Evolutionary conservation across 495 filamentous ascomycete species (phyloP).

Genomic region (Mycothermus thermophilus): DNA sequence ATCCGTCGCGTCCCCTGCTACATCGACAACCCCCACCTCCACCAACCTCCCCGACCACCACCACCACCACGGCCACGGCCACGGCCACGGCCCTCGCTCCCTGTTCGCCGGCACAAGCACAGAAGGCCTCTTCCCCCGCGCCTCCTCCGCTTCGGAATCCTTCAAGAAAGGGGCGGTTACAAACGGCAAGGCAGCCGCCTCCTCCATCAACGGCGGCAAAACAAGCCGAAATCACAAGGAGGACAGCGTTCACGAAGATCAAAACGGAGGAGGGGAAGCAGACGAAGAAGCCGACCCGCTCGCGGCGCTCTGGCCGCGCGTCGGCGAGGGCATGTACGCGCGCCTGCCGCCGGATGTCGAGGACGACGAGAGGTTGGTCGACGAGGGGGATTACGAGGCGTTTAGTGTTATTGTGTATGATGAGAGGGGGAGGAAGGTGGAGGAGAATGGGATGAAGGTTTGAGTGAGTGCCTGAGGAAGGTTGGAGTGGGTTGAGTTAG

Average conservation of each 20-base stretch:
- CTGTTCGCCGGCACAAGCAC: slow-evolving; percentile 23
- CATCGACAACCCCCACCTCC: no score
- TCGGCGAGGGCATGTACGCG: slow-evolving; percentile 42
- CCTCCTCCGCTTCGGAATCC: no score
- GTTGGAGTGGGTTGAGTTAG: background rate
- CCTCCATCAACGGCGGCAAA: background rate
- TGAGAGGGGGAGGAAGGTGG: slow-evolving; percentile 22
- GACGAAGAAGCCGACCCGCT: slow-evolving; percentile 27
- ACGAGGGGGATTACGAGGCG: slow-evolving; percentile 36
- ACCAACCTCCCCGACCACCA: no score
- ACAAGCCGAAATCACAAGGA: slow-evolving; percentile 7
- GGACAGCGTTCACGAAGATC: slow-evolving; percentile 9
- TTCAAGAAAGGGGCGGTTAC: slow-evolving; percentile 25
- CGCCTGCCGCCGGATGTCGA: slow-evolving; percentile 30
- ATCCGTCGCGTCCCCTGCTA: background rate
- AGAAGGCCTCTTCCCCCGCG: slow-evolving; percentile 24
- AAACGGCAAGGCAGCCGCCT: background rate
- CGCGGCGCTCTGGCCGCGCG: slow-evolving; percentile 50
- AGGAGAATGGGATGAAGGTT: slow-evolving; percentile 24
- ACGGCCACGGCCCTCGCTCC: slow-evolving; percentile 5
- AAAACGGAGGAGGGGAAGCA: slow-evolving; percentile 1
- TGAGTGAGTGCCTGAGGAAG: background rate
- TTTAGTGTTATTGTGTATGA: slow-evolving; percentile 40
- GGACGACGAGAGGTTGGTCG: slow-evolving; percentile 31
- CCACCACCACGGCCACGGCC: background rate